A percentile compares a stretch with the other conserved stretches of the same genome.
Evolutionary conservation across 345 rosid genomes (phyloP).

Genomic region (Eucalyptus cloeziana): DNA sequence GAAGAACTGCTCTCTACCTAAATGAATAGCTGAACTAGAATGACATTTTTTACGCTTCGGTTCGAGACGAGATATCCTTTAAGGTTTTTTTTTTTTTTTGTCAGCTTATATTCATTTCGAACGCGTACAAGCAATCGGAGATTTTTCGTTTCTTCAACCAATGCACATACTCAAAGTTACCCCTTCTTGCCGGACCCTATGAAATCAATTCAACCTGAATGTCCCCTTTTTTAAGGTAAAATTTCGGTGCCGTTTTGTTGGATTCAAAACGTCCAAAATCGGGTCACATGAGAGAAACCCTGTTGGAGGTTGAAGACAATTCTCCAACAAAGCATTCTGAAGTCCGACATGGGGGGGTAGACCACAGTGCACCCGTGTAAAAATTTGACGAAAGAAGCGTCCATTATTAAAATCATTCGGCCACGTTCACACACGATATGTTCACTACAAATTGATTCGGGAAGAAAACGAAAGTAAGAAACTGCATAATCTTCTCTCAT

Average conservation of each 20-base stretch:
- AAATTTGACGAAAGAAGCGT: background rate
- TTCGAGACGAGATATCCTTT: background rate
- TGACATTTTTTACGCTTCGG: background rate
- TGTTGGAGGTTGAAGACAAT: background rate
- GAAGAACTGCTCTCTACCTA: background rate
- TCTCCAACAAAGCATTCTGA: background rate
- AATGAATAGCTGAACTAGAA: background rate
- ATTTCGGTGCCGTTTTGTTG: background rate
- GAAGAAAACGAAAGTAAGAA: background rate
- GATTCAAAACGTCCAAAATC: background rate
- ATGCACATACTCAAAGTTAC: background rate
- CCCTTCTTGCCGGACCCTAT: background rate
- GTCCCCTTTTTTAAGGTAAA: background rate
- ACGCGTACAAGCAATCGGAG: too few species aligned
- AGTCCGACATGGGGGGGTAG: background rate
- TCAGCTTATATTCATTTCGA: too few species aligned
- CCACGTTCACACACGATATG: background rate
- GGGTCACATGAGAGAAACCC: background rate
- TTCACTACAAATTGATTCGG: background rate
- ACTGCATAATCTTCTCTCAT: background rate
- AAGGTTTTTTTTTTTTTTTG: too few species aligned
- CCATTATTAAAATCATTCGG: background rate
- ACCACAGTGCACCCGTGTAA: background rate
- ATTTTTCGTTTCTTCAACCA: background rate
- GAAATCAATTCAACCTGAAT: background rate